phyloP scores from a whole-genome alignment of 106 monocot genomes.

The Posidonia australis region DNA sequence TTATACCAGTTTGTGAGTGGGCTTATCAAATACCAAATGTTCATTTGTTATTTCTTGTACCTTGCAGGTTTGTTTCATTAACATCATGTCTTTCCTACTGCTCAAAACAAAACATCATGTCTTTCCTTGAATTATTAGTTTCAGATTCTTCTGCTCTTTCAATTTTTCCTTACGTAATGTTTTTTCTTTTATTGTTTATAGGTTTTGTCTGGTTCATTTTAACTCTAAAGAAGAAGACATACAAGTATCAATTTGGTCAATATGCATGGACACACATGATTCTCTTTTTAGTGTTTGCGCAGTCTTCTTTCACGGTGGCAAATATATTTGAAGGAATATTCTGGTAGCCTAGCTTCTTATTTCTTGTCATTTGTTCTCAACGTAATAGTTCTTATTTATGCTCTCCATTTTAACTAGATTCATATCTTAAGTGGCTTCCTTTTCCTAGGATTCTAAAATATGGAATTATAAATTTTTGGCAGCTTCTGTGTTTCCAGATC shows the following conservation, averaged over 20 bases:
- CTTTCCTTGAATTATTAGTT: neutral
- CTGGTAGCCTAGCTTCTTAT: conserved; percentile 44
- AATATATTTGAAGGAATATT: conserved; percentile 99
- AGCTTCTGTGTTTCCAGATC: no score
- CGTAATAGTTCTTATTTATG: no score
- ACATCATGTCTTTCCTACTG: no score
- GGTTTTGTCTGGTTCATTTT: conserved; percentile 97
- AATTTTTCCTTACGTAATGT: neutral
- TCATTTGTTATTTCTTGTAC: conserved; percentile 92
- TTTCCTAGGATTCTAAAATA: no score
- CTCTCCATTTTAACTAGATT: neutral
- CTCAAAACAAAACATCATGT: no score
- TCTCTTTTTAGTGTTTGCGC: conserved; percentile 66
- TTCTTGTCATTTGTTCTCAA: no score
- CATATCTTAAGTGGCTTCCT: no score
- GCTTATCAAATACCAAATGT: conserved; percentile 94
- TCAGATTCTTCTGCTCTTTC: neutral
- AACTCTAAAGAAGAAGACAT: conserved; percentile 84
- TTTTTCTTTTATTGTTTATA: conserved; percentile 13
- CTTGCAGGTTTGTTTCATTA: conserved; percentile 50
- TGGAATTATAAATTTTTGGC: no score
- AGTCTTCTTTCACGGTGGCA: conserved; percentile 78
- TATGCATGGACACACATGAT: conserved; percentile 96
- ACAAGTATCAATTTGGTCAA: conserved; percentile 83
- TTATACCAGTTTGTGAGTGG: conserved; percentile 76